Percentiles rank a stretch among this genome's conserved stretches.
Evolutionary conservation across 257 asterid species (phyloP).

Genomic region (Anisodus tanguticus): DNA sequence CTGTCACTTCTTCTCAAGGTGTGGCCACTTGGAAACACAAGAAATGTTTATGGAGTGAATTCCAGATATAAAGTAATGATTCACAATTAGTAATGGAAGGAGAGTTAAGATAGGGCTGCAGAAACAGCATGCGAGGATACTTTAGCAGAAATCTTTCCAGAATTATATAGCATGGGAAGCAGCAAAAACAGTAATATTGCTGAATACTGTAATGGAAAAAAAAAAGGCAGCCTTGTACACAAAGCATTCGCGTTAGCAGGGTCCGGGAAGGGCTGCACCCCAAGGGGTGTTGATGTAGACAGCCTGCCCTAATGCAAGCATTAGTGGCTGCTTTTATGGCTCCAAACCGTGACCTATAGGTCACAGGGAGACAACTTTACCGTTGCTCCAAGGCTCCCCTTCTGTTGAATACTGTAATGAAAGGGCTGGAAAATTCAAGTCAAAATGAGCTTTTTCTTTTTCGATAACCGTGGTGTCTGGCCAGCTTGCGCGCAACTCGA

Average conservation of each 20-base stretch:
- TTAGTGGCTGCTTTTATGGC: too few relatives aligned
- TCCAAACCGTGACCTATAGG: too few relatives aligned
- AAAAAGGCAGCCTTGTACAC: too few relatives aligned
- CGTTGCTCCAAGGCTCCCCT: too few relatives aligned
- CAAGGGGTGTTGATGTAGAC: too few relatives aligned
- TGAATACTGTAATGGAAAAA: not conserved
- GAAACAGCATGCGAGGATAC: not conserved
- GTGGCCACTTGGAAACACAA: not conserved
- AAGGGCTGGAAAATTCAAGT: not conserved
- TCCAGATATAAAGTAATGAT: not conserved
- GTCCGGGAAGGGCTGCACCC: too few relatives aligned
- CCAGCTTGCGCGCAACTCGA: too few relatives aligned
- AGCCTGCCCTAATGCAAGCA: too few relatives aligned
- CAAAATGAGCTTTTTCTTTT: too few relatives aligned
- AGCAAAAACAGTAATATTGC: not conserved
- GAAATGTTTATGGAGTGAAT: not conserved
- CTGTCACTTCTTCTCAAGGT: not conserved
- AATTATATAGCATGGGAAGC: not conserved
- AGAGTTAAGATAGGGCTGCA: not conserved
- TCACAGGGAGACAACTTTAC: too few relatives aligned
- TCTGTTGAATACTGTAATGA: not conserved
- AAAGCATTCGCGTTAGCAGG: too few relatives aligned
- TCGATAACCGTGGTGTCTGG: too few relatives aligned
- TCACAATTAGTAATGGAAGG: not conserved
- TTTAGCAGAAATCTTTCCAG: not conserved